phyloP scores from a whole-genome alignment of 2,329 filamentous ascomycete genomes.

The Amphichorda felina region DNA sequence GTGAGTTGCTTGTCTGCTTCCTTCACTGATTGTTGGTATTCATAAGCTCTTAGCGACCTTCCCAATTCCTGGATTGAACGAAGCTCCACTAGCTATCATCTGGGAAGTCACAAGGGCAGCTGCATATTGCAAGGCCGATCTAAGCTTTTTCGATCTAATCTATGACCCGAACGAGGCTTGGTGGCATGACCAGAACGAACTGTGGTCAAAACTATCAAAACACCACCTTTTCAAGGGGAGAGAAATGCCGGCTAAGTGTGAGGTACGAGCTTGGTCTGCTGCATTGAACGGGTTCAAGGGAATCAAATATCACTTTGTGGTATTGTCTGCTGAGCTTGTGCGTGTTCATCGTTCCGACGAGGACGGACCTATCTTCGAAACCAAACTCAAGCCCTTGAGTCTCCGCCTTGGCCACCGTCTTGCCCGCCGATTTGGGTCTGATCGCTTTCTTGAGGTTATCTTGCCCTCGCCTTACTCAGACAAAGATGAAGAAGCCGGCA shows the following conservation, averaged over 20 bases:
- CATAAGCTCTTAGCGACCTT: too few species aligned
- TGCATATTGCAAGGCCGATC: conserved; percentile 29
- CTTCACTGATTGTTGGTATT: too few species aligned
- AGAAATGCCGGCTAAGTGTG: conserved; percentile 33
- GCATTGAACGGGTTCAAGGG: conserved; percentile 24
- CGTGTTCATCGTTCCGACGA: conserved; percentile 16
- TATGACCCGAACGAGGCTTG: conserved; percentile 18
- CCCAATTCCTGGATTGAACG: conserved; percentile 17
- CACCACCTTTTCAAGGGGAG: conserved; percentile 30
- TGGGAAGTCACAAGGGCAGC: conserved; percentile 42
- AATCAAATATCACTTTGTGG: conserved; percentile 19
- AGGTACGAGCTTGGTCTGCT: conserved; percentile 30
- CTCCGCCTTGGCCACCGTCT: conserved; percentile 39
- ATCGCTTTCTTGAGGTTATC: conserved; percentile 45
- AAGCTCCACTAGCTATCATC: conserved; percentile 33
- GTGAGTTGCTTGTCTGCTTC: conserved; percentile 15
- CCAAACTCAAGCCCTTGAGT: conserved; percentile 35
- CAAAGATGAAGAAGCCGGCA: conserved; percentile 12
- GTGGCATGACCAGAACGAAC: conserved; percentile 29
- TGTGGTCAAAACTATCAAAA: conserved; percentile 27
- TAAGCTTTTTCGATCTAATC: conserved; percentile 18
- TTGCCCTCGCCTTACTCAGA: conserved; percentile 28
- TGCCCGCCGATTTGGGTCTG: conserved; percentile 40
- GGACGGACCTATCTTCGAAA: conserved; percentile 26
- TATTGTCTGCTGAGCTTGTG: conserved; percentile 29